A percentile compares a stretch with the other conserved stretches of the same genome.
Evolutionary conservation across 345 rosid species (phyloP).

Genomic region (Gynandropsis gynandra): DNA sequence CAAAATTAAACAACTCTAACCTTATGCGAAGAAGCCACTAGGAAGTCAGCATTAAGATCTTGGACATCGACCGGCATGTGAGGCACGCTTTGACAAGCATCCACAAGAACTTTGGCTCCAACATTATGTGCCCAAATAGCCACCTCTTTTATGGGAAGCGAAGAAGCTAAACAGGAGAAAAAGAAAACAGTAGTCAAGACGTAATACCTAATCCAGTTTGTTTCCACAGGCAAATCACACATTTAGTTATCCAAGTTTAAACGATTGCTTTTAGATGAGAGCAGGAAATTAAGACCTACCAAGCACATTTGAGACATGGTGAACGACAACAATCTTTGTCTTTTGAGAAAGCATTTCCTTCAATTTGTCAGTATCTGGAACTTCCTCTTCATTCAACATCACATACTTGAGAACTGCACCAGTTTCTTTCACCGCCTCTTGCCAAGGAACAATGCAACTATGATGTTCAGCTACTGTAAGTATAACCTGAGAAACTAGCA

Average conservation of each 20-base stretch:
- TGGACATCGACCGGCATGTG: conserved; percentile 89
- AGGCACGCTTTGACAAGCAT: conserved; percentile 98
- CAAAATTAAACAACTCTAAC: conserved; percentile 38
- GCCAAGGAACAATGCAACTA: conserved; percentile 97
- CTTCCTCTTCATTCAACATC: conserved; percentile 52
- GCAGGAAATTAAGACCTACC: conserved; percentile 37
- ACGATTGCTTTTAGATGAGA: background rate
- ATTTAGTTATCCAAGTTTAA: background rate
- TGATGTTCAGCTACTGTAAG: conserved; percentile 88
- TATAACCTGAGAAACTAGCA: conserved; percentile 45
- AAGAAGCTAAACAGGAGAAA: conserved; percentile 42
- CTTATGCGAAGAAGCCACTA: conserved; percentile 98
- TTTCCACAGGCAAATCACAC: background rate
- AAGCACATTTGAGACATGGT: conserved; percentile 83
- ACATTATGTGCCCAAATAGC: conserved; percentile 60
- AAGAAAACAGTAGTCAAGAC: background rate
- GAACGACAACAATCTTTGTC: conserved; percentile 74
- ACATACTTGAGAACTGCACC: conserved; percentile 72
- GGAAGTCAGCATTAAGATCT: conserved; percentile 74
- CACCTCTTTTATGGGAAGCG: conserved; percentile 70
- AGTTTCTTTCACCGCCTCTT: conserved; percentile 64
- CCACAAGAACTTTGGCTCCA: conserved; percentile 84
- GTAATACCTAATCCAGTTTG: conserved; percentile 1
- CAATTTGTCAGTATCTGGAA: conserved; percentile 47
- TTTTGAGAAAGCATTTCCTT: conserved; percentile 54